Evolutionary conservation across 768 basidiomycete species (phyloP), one percentile per base, ranked within the genome.

Genomic region (Psilocybe cyanescens): DNA sequence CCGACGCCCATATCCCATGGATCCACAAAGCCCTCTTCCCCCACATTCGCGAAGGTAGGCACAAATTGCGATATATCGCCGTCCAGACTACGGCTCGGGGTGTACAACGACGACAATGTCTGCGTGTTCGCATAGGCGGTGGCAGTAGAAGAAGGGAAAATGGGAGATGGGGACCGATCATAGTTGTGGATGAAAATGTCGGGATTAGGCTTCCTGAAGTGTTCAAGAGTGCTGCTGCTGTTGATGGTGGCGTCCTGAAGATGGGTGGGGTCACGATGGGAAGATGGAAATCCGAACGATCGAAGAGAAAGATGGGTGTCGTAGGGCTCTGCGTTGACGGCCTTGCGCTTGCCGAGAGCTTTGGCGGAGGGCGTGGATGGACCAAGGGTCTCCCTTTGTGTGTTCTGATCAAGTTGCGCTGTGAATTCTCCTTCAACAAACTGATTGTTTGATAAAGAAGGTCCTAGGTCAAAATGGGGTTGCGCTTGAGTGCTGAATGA

Each of bases 271-370:
- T 54, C 29, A 33, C 31, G 17, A 58, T 14, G 47, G 33, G 46
- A 58, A 19, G 55, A 44, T 11, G n/a, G 41, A 44, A 44, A n/a
- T 44, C 30, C 52, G n/a, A 17, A n/a, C 11, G 52, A 8, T 44
- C 41, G 41, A n/a, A 17, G 16, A 29, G 30, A 31, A n/a, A 6
- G 31, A 9, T 9, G 3, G 17, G 31, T n/a, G 16, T n/a, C 35
- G 30, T 11, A 39, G 8, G 31, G 52, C 35, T 19, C 17, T 2
- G 66, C 60, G 35, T 60, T 67, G 19, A 56, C 35, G 7, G 71
- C 74, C 49, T 69, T 68, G 16, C 72, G 72, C 55, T 77, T 76
- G 6, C 75, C 74, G 7, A 74, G 60, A 8, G 73, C 72, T 51
- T 77, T 76, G 28, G 72, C 74, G 0, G 75, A 76, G 28, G 71